These are phyloP conservation scores for Copromyces sp. DNA, from an alignment of 495 filamentous ascomycete genomes.

Conservation along the genomic window DNA sequence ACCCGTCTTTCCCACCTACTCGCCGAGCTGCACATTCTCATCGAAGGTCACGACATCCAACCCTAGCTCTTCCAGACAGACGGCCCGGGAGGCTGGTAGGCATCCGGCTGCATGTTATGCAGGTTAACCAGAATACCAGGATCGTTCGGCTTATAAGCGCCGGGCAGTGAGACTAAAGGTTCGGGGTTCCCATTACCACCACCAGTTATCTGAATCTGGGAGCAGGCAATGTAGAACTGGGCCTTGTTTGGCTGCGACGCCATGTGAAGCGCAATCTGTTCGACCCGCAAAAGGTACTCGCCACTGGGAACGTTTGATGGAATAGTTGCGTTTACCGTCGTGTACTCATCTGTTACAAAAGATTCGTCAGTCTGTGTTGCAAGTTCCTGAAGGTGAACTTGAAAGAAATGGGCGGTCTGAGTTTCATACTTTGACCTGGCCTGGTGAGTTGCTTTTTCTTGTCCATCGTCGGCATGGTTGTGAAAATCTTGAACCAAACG, in stretches of 20 bases:
- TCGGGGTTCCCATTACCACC: slow-evolving; percentile 36
- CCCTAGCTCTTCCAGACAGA: slow-evolving; percentile 26
- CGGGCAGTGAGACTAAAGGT: slow-evolving; percentile 38
- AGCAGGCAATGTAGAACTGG: slow-evolving; percentile 45
- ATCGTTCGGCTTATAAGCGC: slow-evolving; percentile 40
- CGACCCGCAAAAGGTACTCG: slow-evolving; percentile 48
- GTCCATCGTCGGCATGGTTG: slow-evolving; percentile 30
- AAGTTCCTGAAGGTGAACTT: background rate
- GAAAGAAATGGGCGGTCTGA: background rate
- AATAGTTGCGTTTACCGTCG: slow-evolving; percentile 33
- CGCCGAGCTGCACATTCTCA: background rate
- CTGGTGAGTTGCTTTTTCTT: slow-evolving; percentile 30
- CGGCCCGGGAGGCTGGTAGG: slow-evolving; percentile 35
- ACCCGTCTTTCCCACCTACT: background rate
- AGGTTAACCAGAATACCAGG: slow-evolving; percentile 39
- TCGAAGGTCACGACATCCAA: background rate
- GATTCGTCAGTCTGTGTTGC: background rate
- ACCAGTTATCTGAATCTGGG: slow-evolving; percentile 45
- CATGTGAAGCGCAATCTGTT: slow-evolving; percentile 44
- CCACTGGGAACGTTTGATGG: slow-evolving; percentile 34
- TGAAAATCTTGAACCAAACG: slow-evolving; percentile 44
- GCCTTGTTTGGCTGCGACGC: slow-evolving; percentile 31
- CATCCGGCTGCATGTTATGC: slow-evolving; percentile 19
- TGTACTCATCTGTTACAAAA: slow-evolving; percentile 23
- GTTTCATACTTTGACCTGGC: slow-evolving; percentile 28